A percentile compares a stretch with the other conserved stretches of the same genome.
Evolutionary conservation across 2,329 filamentous ascomycete species (phyloP).

Genomic region (Rhinocladiella mackenziei): DNA sequence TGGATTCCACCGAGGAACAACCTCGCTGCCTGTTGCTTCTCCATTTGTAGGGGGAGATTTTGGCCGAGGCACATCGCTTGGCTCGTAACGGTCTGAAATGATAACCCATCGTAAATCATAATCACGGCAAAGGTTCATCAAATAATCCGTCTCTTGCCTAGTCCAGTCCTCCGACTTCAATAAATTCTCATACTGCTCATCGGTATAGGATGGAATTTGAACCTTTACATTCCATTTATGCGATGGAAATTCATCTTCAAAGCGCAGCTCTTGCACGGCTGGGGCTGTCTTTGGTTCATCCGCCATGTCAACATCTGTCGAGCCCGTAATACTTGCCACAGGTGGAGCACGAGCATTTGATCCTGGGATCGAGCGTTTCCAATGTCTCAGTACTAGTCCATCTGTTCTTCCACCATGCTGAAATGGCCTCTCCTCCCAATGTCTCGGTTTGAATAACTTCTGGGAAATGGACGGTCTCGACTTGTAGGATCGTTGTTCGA

Average conservation of each 20-base stretch:
- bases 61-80: slow-evolving; percentile 15
- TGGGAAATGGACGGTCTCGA: slow-evolving; percentile 28
- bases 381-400: slow-evolving; percentile 70
- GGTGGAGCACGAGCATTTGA: slow-evolving; percentile 13
- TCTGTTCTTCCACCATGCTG: slow-evolving; percentile 73
- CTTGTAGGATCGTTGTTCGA: slow-evolving; percentile 50
- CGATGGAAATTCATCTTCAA: slow-evolving; percentile 57
- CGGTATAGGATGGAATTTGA: slow-evolving; percentile 73
- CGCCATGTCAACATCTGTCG: slow-evolving; percentile 31
- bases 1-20: slow-evolving; percentile 25
- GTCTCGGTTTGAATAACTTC: slow-evolving; percentile 28
- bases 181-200: slow-evolving; percentile 77
- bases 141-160: slow-evolving; percentile 88
- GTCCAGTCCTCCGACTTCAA: slow-evolving; percentile 77
- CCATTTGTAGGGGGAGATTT: slow-evolving; percentile 21
- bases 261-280: slow-evolving; percentile 31
- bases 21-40: slow-evolving; percentile 34
- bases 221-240: slow-evolving; percentile 84
- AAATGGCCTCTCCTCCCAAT: slow-evolving; percentile 51
- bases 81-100: slow-evolving; percentile 91
- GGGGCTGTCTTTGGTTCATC: slow-evolving; percentile 31
- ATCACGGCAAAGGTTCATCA: slow-evolving; percentile 69
- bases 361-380: slow-evolving; percentile 61
- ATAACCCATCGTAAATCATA: slow-evolving; percentile 88
- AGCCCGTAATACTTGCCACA: slow-evolving; percentile 30